Percentiles rank a stretch among this genome's conserved stretches.
phyloP scores from a whole-genome alignment of 345 rosid species.

The Heritiera fomes region DNA sequence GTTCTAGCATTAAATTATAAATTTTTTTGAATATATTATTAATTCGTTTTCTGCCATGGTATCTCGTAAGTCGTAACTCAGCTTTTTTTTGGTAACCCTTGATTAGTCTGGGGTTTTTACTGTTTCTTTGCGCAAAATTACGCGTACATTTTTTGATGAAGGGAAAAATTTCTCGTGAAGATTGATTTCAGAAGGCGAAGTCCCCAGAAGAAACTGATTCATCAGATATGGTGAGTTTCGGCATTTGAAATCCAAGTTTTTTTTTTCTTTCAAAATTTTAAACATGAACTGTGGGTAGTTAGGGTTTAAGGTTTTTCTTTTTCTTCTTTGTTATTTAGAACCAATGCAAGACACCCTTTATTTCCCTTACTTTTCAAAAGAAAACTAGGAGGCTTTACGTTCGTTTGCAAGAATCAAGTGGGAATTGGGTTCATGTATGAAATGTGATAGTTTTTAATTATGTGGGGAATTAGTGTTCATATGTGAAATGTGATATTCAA shows the following conservation, averaged over 20 bases:
- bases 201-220: neutral
- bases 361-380: constrained; percentile 9
- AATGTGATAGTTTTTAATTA: neutral
- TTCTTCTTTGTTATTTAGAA: neutral
- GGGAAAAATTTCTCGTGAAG: neutral
- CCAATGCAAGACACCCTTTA: too few relatives aligned
- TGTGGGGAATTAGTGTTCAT: neutral
- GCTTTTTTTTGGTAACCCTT: too few relatives aligned
- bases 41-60: too few relatives aligned
- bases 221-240: constrained; percentile 14
- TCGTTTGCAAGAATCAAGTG: neutral
- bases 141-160: neutral
- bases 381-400: neutral
- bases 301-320: neutral
- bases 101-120: neutral
- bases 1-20: too few relatives aligned
- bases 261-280: neutral
- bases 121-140: neutral
- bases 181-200: neutral
- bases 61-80: too few relatives aligned
- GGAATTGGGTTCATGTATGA: neutral
- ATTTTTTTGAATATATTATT: too few relatives aligned
- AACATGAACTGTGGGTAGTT: neutral
- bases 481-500: too few relatives aligned
- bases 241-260: neutral